A percentile compares a stretch with the other conserved stretches of the same genome.
Conservation (phyloP, 139 green algal species). For the Chlorella ohadii region DNA sequence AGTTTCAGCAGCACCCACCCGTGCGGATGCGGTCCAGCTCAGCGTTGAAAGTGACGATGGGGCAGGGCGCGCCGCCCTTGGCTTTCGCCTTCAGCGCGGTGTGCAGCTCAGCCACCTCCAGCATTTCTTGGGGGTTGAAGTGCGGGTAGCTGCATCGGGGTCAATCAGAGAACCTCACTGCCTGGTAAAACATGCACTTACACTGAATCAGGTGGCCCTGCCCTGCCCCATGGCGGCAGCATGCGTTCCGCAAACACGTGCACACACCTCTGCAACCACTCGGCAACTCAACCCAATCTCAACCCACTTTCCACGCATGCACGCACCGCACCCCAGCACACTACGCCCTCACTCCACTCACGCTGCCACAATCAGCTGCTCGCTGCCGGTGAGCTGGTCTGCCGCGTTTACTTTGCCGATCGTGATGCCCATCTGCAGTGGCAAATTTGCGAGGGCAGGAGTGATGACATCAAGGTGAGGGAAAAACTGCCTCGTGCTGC, state of each 20-base stretch:
- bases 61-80: background rate
- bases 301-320: background rate
- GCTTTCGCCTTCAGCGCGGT: background rate
- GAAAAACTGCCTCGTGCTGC: no score
- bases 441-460: no score
- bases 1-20: no score
- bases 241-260: no score
- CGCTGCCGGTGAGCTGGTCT: slow-evolving; percentile 25
- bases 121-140: slow-evolving; percentile 36
- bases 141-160: slow-evolving; percentile 9
- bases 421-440: slow-evolving; percentile 25
- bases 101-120: slow-evolving; percentile 22
- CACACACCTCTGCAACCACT: no score
- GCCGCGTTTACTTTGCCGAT: slow-evolving; percentile 21
- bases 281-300: no score
- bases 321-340: background rate
- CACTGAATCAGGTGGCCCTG: no score
- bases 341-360: background rate
- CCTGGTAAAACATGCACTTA: no score
- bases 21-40: slow-evolving; percentile 83
- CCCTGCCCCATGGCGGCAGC: no score
- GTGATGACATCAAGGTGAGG: no score
- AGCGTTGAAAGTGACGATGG: slow-evolving; percentile 90
- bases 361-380: slow-evolving; percentile 22
- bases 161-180: no score